A percentile compares a stretch with the other conserved stretches of the same genome.
Conservation (phyloP, 208 protist species). For the Crithidia mellificae region DNA sequence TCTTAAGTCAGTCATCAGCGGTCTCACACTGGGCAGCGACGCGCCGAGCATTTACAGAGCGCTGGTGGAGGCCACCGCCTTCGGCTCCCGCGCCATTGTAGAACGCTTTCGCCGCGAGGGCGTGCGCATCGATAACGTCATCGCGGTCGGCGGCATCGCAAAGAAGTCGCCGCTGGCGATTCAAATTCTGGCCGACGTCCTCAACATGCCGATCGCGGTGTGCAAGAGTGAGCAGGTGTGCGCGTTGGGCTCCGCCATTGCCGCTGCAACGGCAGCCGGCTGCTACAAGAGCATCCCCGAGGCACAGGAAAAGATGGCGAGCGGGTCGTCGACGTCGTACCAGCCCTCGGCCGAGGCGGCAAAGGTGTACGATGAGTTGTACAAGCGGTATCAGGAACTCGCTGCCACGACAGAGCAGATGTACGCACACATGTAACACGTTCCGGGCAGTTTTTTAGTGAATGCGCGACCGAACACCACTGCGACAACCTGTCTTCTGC, state of each 20-base stretch:
- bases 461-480: no score
- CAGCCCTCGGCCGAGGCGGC: conserved; percentile 26
- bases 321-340: conserved; percentile 39
- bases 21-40: conserved; percentile 52
- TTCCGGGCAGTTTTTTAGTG: no score
- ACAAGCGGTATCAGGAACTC: conserved; percentile 42
- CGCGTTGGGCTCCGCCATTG: conserved; percentile 53
- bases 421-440: conserved; percentile 48
- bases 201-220: conserved; percentile 61
- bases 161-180: conserved; percentile 58
- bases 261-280: conserved; percentile 53
- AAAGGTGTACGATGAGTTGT: conserved; percentile 39
- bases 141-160: conserved; percentile 58
- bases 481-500: no score
- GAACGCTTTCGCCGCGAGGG: conserved; percentile 52
- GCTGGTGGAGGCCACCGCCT: conserved; percentile 55
- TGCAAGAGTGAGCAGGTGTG: conserved; percentile 54
- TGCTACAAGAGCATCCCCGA: conserved; percentile 42
- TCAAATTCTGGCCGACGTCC: conserved; percentile 48
- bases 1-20: conserved; percentile 43
- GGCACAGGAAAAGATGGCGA: conserved; percentile 48
- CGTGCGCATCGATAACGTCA: conserved; percentile 59
- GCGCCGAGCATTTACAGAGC: conserved; percentile 45
- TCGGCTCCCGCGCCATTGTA: conserved; percentile 56
- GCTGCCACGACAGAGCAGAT: conserved; percentile 36